These are phyloP conservation scores for Paecilomyces sp. DNA, from an alignment of 2,329 filamentous ascomycete genomes.

Conservation along the genomic window DNA sequence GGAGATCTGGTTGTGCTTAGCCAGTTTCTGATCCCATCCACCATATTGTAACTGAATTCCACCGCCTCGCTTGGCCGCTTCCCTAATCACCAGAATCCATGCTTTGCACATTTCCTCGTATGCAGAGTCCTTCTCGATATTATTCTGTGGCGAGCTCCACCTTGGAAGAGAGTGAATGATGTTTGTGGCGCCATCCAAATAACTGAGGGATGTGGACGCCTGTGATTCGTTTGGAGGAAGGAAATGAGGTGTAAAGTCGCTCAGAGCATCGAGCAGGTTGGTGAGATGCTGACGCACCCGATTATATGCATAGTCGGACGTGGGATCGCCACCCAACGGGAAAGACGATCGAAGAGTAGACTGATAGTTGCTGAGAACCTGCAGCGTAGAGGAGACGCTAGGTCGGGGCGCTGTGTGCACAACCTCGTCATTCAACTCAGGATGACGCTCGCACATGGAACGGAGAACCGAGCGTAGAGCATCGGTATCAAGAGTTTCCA, in stretches of 20 bases:
- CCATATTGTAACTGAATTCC: conserved; percentile 85
- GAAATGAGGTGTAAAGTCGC: conserved; percentile 93
- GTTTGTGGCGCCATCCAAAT: conserved; percentile 82
- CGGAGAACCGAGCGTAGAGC: conserved; percentile 82
- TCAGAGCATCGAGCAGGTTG: conserved; percentile 78
- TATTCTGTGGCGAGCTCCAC: conserved; percentile 83
- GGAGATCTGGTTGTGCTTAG: conserved; percentile 81
- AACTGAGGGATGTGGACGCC: conserved; percentile 73
- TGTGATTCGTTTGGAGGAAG: conserved; percentile 86
- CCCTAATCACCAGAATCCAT: conserved; percentile 84
- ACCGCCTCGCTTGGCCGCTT: conserved; percentile 83
- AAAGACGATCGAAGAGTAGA: conserved; percentile 69
- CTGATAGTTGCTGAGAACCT: conserved; percentile 77
- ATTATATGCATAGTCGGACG: conserved; percentile 91
- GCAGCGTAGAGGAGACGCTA: conserved; percentile 69
- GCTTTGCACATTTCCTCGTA: conserved; percentile 95
- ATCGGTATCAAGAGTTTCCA: conserved; percentile 83
- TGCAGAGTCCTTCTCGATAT: conserved; percentile 86
- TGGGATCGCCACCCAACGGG: conserved; percentile 75
- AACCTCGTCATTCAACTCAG: conserved; percentile 78
- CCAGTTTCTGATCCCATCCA: conserved; percentile 83
- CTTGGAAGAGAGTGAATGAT: conserved; percentile 84
- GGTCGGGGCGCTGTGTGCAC: conserved; percentile 79
- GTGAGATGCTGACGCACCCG: conserved; percentile 74
- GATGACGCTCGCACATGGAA: conserved; percentile 83